These are phyloP conservation scores for Pluteus cervinus DNA, from an alignment of 768 basidiomycete species.

Conservation along the genomic window DNA sequence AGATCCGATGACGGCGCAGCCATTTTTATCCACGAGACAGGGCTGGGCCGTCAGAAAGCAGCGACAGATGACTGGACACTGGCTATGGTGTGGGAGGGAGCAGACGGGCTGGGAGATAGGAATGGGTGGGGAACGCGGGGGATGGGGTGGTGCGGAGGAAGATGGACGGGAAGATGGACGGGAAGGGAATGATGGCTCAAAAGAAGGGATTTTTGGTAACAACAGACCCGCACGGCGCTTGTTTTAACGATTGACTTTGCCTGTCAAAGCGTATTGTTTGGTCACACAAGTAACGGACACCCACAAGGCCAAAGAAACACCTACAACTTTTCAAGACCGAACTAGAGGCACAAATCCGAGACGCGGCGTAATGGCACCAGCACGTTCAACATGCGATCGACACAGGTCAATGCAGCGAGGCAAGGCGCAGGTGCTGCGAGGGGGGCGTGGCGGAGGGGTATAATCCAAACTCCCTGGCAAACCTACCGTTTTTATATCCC, in stretches of 20 bases:
- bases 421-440: background rate
- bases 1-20: too few species aligned
- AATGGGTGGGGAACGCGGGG: background rate
- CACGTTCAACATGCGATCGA: too few species aligned
- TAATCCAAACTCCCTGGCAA: too few species aligned
- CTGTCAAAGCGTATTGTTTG: constrained; percentile 27
- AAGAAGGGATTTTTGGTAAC: background rate
- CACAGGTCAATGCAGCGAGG: background rate
- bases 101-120: background rate
- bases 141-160: too few species aligned
- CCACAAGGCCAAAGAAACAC: constrained; percentile 32
- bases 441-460: too few species aligned
- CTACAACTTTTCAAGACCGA: constrained; percentile 17
- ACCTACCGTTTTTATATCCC: too few species aligned
- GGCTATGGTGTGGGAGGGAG: too few species aligned
- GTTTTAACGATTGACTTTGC: constrained; percentile 12
- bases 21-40: too few species aligned
- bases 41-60: too few species aligned
- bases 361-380: too few species aligned
- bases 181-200: background rate
- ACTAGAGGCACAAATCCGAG: background rate
- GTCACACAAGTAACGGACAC: constrained; percentile 29
- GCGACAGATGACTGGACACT: too few species aligned
- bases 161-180: background rate
- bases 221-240: too few species aligned